phyloP scores from a whole-genome alignment of 805 yeast genomes.

The Starmerella roubikii region DNA sequence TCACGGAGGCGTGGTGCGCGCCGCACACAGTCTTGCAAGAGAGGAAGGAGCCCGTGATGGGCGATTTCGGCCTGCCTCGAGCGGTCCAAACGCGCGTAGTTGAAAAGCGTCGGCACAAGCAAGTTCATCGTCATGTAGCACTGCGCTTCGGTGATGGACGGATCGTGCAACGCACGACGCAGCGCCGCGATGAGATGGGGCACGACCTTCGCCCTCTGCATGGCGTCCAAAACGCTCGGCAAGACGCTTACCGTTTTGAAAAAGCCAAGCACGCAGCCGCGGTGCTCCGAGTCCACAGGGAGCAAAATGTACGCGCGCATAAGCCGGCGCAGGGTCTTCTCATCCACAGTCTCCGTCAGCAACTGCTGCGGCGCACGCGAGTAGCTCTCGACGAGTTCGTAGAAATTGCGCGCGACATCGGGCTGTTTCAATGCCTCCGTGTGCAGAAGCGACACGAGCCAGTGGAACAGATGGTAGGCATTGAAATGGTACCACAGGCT shows the following conservation, averaged over 20 bases:
- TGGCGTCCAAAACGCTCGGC: slow-evolving; percentile 20
- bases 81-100: slow-evolving; percentile 38
- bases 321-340: slow-evolving; percentile 27
- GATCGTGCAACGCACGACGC: slow-evolving; percentile 15
- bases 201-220: slow-evolving; percentile 29
- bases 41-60: slow-evolving; percentile 35
- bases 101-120: slow-evolving; percentile 37
- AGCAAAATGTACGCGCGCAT: slow-evolving; percentile 21
- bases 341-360: slow-evolving; percentile 21
- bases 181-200: slow-evolving; percentile 32
- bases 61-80: slow-evolving; percentile 35
- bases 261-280: slow-evolving; percentile 33
- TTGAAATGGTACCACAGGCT: slow-evolving; percentile 20
- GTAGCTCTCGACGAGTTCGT: slow-evolving; percentile 22
- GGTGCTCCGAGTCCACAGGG: slow-evolving; percentile 22
- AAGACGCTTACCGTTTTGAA: slow-evolving; percentile 25
- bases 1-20: slow-evolving; percentile 36
- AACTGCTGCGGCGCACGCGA: slow-evolving; percentile 35
- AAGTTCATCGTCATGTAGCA: slow-evolving; percentile 33
- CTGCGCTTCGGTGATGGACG: not conserved
- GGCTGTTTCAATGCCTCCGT: no score
- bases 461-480: slow-evolving; percentile 10
- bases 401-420: slow-evolving; percentile 13
- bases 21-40: slow-evolving; percentile 30
- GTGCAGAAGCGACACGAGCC: slow-evolving; percentile 14